Percentiles rank a stretch among this genome's conserved stretches.
Evolutionary conservation across 1,139 yeast species (phyloP).

Genomic region (Diutina mesorugosa): DNA sequence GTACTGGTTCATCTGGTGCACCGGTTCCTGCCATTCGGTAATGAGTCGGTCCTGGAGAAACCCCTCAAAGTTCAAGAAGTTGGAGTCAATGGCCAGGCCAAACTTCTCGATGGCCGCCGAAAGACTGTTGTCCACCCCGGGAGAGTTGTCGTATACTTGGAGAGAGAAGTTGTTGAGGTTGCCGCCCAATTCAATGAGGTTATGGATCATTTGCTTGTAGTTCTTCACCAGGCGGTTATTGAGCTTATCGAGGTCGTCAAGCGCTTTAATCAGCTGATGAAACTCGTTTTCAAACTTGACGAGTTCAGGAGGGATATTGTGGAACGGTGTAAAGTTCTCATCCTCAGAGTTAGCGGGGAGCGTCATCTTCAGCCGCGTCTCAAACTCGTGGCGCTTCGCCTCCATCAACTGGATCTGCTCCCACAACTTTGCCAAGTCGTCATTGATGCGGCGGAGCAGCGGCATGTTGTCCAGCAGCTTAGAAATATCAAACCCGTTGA

Average conservation of each 20-base stretch:
- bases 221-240: constrained; percentile 19
- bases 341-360: not conserved
- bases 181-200: constrained; percentile 32
- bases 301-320: constrained; percentile 21
- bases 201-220: constrained; percentile 17
- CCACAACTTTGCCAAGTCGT: constrained; percentile 21
- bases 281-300: constrained; percentile 22
- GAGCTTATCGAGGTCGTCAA: constrained; percentile 21
- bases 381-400: constrained; percentile 11
- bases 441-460: constrained; percentile 21
- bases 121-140: constrained; percentile 14
- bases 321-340: constrained; percentile 8
- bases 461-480: constrained; percentile 19
- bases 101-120: constrained; percentile 28
- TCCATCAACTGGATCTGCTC: constrained; percentile 24
- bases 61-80: constrained; percentile 27
- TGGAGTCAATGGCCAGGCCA: constrained; percentile 32
- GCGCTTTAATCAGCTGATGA: constrained; percentile 20
- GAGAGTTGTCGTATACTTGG: constrained; percentile 22
- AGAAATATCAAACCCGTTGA: constrained; percentile 21
- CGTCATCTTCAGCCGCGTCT: constrained; percentile 3
- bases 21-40: constrained; percentile 36
- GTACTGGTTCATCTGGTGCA: constrained; percentile 28
- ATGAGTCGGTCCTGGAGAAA: constrained; percentile 21
- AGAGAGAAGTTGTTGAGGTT: constrained; percentile 34